Percentiles rank a stretch among this genome's conserved stretches.
These are phyloP conservation scores for Pseudonectria foliicola DNA, from an alignment of 2,329 filamentous ascomycete genomes.

Conservation along the genomic window DNA sequence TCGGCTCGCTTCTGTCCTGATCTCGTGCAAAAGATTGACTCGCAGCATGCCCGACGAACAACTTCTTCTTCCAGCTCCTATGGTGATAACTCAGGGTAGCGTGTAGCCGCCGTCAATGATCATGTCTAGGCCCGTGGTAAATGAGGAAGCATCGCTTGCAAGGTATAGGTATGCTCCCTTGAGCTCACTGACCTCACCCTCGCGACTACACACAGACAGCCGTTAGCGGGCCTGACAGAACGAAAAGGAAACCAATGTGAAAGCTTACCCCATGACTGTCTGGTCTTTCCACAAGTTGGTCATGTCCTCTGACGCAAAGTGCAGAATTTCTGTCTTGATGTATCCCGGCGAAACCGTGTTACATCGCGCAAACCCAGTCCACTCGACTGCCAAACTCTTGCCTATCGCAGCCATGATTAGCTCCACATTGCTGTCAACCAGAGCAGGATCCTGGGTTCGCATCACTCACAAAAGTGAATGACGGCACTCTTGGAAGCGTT, in stretches of 20 bases:
- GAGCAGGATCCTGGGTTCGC: background rate
- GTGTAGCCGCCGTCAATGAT: conserved; percentile 70
- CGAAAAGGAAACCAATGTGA: background rate
- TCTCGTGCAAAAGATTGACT: too few relatives aligned
- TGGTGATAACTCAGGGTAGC: conserved; percentile 38
- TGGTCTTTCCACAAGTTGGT: conserved; percentile 70
- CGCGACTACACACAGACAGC: conserved; percentile 39
- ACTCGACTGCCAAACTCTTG: conserved; percentile 68
- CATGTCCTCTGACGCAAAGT: conserved; percentile 56
- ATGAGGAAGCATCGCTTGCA: conserved; percentile 74
- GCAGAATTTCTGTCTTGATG: conserved; percentile 65
- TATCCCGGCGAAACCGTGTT: conserved; percentile 72
- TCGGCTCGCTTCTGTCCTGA: too few relatives aligned
- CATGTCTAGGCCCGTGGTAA: conserved; percentile 69
- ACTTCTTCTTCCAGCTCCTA: conserved; percentile 2
- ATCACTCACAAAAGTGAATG: conserved; percentile 46
- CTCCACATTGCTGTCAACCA: background rate
- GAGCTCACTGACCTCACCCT: conserved; percentile 66
- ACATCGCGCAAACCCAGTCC: conserved; percentile 65
- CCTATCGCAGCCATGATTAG: conserved; percentile 30
- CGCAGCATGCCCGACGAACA: too few relatives aligned
- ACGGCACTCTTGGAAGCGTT: conserved; percentile 65
- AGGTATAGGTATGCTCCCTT: conserved; percentile 80
- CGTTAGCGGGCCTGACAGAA: conserved; percentile 8
- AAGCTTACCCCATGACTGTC: conserved; percentile 64